phyloP scores from a whole-genome alignment of 192 early-diverging fungal species.

The Gaertneriomyces semiglobifer region DNA sequence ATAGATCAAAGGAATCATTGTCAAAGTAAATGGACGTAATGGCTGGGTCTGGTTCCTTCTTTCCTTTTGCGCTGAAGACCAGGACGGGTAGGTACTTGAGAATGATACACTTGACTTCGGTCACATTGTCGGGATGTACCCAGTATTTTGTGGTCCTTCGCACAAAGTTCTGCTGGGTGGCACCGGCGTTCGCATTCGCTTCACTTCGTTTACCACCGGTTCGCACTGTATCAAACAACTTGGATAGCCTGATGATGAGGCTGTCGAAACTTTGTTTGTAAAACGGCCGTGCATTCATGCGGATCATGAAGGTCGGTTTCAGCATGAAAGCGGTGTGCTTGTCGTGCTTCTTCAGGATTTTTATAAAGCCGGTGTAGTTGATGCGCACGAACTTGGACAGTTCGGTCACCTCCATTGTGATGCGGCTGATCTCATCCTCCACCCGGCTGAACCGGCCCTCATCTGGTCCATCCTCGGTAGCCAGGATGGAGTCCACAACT shows the following conservation, averaged over 20 bases:
- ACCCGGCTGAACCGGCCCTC: conserved; percentile 33
- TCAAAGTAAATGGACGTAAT: conserved; percentile 94
- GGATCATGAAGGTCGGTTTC: conserved; percentile 65
- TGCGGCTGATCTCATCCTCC: conserved; percentile 37
- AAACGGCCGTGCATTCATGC: conserved; percentile 58
- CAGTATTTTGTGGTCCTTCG: conserved; percentile 89
- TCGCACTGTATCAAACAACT: conserved; percentile 48
- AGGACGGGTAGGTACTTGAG: conserved; percentile 88
- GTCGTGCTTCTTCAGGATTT: conserved; percentile 99
- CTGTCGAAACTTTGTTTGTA: conserved; percentile 83
- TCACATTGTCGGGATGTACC: conserved; percentile 93
- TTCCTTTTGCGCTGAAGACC: conserved; percentile 72
- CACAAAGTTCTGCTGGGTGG: conserved; percentile 65
- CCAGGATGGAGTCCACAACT: conserved; percentile 37
- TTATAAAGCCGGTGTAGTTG: conserved; percentile 53
- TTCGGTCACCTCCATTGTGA: conserved; percentile 47
- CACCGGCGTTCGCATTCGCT: conserved; percentile 26
- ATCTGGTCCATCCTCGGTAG: conserved; percentile 15
- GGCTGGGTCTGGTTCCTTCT: conserved; percentile 71
- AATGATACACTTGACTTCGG: conserved; percentile 88
- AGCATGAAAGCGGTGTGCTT: conserved; percentile 85
- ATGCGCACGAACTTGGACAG: conserved; percentile 50
- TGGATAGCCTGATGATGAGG: conserved; percentile 73
- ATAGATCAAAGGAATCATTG: conserved; percentile 83
- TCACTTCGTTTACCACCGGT: conserved; percentile 37